Evolutionary conservation across 192 early-diverging fungal species (phyloP), one percentile per base, ranked within the genome.

Genomic region (Glomus cerebriforme): DNA sequence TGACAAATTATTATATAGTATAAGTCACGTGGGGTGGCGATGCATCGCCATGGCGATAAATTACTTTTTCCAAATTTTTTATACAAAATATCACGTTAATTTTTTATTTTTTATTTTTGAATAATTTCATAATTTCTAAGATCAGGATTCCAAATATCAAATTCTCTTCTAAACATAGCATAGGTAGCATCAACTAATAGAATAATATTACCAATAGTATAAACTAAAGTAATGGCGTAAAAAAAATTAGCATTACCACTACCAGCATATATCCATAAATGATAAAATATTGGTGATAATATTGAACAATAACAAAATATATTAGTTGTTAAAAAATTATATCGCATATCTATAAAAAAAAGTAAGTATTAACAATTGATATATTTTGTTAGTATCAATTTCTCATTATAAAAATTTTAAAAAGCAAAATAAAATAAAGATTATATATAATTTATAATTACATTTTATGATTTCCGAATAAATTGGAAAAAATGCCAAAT

Each of bases 231-330:
- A 15, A 97, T 96, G 5, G 97, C 96, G 80, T 97, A 99, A 80
- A 95, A 98, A 81, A 98, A 99, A 82, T 99, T 99, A 73, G 97
- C 95, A 85, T 99, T 99, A 31, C 96, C 98, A 69, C 92, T 93
- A 12, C 97, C 98, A 26, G 92, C 92, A 82, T 96, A 96, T 45
- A 98, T 93, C 98, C 98, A 99, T 49, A 97, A 83, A 76, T 96
- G 89, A 92, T 95, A 95, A 80, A 98, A 97, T 32, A 97, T 89
- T 1, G 97, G 97, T 0, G 92, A 92, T 62, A 98, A 86, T 8
- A 95, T 83, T 9, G 92, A 85, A 1, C 93, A 90, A 80, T 92
- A 95, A 22, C 94, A 13, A 27, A 95, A 90, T 47, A 95, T 73
- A 68, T 90, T 92, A 35, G 88, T 83, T 2, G 90, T 87, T 54